Percentiles rank a stretch among this genome's conserved stretches.
Evolutionary conservation across 2,329 filamentous ascomycete genomes (phyloP).

Genomic region (Apiospora sp.): DNA sequence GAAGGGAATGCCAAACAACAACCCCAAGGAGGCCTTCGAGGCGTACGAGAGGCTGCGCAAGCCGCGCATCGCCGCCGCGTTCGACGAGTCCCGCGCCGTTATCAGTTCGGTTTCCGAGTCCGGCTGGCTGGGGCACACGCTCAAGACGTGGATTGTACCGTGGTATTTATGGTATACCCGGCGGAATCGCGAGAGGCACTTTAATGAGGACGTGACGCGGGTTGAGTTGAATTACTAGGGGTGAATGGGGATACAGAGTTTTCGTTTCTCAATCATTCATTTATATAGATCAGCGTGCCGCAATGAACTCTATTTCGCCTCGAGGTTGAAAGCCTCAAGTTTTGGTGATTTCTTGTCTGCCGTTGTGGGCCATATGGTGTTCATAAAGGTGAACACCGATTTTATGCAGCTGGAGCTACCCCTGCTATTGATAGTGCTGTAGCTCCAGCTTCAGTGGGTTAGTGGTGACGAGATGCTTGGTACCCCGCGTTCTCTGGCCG

Average conservation of each 20-base stretch:
- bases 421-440: neutral
- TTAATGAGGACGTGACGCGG: slow-evolving; percentile 25
- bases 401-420: slow-evolving; percentile 6
- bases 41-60: slow-evolving; percentile 26
- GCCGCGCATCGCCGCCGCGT: slow-evolving; percentile 26
- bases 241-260: no score
- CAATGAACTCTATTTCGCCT: neutral
- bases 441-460: neutral
- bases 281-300: neutral
- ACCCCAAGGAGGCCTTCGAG: slow-evolving; percentile 23
- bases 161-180: slow-evolving; percentile 28
- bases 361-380: neutral
- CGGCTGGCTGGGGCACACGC: slow-evolving; percentile 26
- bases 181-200: slow-evolving; percentile 22
- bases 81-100: slow-evolving; percentile 26
- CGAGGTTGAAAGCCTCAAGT: neutral
- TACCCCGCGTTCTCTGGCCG: slow-evolving; percentile 8
- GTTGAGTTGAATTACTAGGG: slow-evolving; percentile 23
- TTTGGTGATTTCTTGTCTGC: neutral
- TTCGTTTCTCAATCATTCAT: no score
- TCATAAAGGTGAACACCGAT: neutral
- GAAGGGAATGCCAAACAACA: slow-evolving; percentile 22
- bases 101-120: slow-evolving; percentile 23
- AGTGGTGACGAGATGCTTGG: neutral
- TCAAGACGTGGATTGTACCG: slow-evolving; percentile 25